A percentile compares a stretch with the other conserved stretches of the same genome.
phyloP scores from a whole-genome alignment of 1,139 yeast genomes.

The Geotrichum bryndzae region DNA sequence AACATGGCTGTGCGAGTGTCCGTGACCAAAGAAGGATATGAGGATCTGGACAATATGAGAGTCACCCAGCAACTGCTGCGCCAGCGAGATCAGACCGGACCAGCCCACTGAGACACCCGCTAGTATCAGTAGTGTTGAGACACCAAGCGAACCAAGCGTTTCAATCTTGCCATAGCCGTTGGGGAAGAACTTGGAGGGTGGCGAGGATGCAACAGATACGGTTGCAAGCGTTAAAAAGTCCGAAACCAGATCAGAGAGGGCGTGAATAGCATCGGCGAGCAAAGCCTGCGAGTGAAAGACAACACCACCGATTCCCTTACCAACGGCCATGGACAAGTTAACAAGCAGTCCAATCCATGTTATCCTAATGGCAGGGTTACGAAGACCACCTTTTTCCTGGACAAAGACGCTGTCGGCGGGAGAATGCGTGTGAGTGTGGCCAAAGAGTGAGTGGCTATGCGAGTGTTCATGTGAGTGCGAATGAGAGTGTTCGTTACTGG shows the following conservation, averaged over 20 bases:
- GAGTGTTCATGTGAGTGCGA: slow-evolving; percentile 25
- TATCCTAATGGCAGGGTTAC: slow-evolving; percentile 84
- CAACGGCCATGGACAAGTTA: slow-evolving; percentile 76
- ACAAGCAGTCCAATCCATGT: slow-evolving; percentile 87
- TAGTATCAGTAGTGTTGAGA: slow-evolving; percentile 69
- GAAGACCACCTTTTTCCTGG: slow-evolving; percentile 33
- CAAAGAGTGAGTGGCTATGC: slow-evolving; percentile 20
- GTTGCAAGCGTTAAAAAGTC: slow-evolving; percentile 87
- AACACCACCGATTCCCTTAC: slow-evolving; percentile 85
- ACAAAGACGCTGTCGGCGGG: slow-evolving; percentile 29
- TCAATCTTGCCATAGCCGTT: slow-evolving; percentile 91
- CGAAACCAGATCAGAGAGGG: slow-evolving; percentile 81
- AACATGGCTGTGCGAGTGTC: slow-evolving; percentile 43
- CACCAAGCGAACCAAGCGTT: slow-evolving; percentile 84
- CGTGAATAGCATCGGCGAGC: slow-evolving; percentile 90
- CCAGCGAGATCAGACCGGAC: slow-evolving; percentile 66
- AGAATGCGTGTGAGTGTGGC: slow-evolving; percentile 31
- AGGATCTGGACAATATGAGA: slow-evolving; percentile 42
- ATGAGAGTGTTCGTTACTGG: slow-evolving; percentile 23
- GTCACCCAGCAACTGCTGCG: slow-evolving; percentile 40
- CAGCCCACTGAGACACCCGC: slow-evolving; percentile 94
- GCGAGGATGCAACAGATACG: slow-evolving; percentile 65
- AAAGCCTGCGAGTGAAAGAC: slow-evolving; percentile 92
- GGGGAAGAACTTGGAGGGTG: slow-evolving; percentile 66
- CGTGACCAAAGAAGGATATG: slow-evolving; percentile 36